phyloP scores from a whole-genome alignment of 441 rosid species.

The Gossypium davidsonii region DNA sequence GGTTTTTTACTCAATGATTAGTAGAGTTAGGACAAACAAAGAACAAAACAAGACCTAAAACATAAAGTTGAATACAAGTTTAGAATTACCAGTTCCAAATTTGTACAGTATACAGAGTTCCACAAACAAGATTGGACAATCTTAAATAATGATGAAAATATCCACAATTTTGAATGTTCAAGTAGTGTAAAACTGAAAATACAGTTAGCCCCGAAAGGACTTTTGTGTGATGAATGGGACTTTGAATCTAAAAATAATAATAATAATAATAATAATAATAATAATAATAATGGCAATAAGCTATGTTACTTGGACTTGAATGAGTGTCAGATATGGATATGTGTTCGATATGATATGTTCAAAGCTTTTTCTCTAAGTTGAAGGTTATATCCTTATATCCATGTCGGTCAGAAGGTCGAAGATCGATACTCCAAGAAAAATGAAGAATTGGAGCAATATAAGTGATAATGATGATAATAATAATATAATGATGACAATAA shows the following conservation, averaged over 20 bases:
- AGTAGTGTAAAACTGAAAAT: slow-evolving; percentile 28
- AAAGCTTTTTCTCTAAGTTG: too few relatives aligned
- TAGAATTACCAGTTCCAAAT: not conserved
- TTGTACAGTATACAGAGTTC: not conserved
- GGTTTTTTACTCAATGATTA: too few relatives aligned
- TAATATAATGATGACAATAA: not conserved
- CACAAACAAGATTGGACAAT: not conserved
- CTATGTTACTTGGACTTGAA: too few relatives aligned
- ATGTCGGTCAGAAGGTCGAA: too few relatives aligned
- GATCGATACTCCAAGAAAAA: too few relatives aligned
- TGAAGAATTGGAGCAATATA: too few relatives aligned
- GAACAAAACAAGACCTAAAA: not conserved
- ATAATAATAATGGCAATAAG: too few relatives aligned
- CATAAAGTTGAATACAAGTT: not conserved
- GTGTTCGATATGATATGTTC: too few relatives aligned
- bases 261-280: too few relatives aligned
- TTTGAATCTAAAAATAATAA: not conserved
- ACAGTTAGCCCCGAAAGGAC: slow-evolving; percentile 27
- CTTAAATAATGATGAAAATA: not conserved
- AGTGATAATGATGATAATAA: slow-evolving; percentile 55
- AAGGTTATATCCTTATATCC: too few relatives aligned
- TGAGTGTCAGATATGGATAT: too few relatives aligned
- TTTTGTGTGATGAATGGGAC: slow-evolving; percentile 22
- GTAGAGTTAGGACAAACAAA: not conserved
- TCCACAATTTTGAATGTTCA: slow-evolving; percentile 25